These are phyloP conservation scores for Phytophthora pseudosyringae DNA, from an alignment of 352 stramenopile species.

Conservation along the genomic window DNA sequence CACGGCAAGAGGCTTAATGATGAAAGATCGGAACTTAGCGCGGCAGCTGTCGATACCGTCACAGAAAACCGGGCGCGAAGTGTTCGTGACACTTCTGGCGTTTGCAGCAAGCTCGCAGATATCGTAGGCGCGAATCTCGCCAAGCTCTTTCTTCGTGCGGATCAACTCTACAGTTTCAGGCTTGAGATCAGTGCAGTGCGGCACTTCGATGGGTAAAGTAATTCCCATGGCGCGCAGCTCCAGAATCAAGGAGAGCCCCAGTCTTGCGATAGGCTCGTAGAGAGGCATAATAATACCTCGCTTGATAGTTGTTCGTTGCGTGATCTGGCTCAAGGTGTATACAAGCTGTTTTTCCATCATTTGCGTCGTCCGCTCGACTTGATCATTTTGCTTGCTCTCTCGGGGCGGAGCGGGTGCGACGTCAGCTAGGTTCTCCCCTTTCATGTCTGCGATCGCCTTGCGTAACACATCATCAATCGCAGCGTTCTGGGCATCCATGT, in stretches of 20 bases:
- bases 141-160: slow-evolving; percentile 33
- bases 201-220: slow-evolving; percentile 56
- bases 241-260: slow-evolving; percentile 59
- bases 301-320: slow-evolving; percentile 29
- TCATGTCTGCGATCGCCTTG: slow-evolving; percentile 27
- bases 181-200: slow-evolving; percentile 60
- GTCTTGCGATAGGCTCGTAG: slow-evolving; percentile 45
- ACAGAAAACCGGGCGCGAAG: slow-evolving; percentile 52
- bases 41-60: slow-evolving; percentile 41
- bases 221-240: slow-evolving; percentile 51
- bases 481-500: slow-evolving; percentile 34
- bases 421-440: slow-evolving; percentile 18
- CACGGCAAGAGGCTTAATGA: slow-evolving; percentile 62
- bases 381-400: slow-evolving; percentile 23
- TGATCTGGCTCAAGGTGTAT: slow-evolving; percentile 43
- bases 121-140: slow-evolving; percentile 38
- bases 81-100: slow-evolving; percentile 33
- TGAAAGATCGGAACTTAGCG: slow-evolving; percentile 54
- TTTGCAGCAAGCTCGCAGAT: slow-evolving; percentile 38
- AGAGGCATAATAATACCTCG: slow-evolving; percentile 67
- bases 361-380: slow-evolving; percentile 19
- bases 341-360: slow-evolving; percentile 44
- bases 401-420: slow-evolving; percentile 16
- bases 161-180: slow-evolving; percentile 43
- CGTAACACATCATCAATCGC: slow-evolving; percentile 32